phyloP scores from a whole-genome alignment of 2,329 filamentous ascomycete genomes.

The Colletotrichum gigasporum region DNA sequence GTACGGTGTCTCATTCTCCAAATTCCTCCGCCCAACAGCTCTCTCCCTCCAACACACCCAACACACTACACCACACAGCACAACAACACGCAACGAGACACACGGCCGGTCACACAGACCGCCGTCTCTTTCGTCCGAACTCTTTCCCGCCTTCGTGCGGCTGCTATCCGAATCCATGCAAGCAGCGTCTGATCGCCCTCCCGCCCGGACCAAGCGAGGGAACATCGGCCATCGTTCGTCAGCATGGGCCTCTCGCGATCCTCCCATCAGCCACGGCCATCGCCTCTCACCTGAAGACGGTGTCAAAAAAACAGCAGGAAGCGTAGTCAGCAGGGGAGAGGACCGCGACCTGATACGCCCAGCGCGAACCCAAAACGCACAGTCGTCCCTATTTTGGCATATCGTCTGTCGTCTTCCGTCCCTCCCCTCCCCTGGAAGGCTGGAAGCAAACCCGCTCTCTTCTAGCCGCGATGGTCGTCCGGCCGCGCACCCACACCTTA shows the following conservation, averaged over 20 bases:
- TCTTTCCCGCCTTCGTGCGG: neutral
- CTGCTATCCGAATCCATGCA: neutral
- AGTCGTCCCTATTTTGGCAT: neutral
- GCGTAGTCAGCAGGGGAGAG: neutral
- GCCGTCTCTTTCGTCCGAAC: constrained; percentile 4
- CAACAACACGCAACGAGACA: too few species aligned
- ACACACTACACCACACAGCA: neutral
- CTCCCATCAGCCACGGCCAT: neutral
- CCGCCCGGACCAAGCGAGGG: neutral
- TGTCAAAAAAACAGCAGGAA: neutral
- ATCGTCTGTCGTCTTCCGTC: too few species aligned
- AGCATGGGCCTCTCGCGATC: constrained; percentile 10
- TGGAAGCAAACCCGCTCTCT: neutral
- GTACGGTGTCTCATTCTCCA: neutral
- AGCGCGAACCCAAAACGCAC: constrained; percentile 4
- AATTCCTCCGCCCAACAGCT: neutral
- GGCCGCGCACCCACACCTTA: neutral
- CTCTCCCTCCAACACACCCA: neutral
- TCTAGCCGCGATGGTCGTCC: constrained; percentile 6
- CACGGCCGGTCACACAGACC: neutral
- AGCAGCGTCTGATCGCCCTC: constrained; percentile 9
- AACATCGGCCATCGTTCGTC: neutral
- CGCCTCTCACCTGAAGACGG: constrained; percentile 4
- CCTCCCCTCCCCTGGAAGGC: neutral
- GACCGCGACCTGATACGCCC: constrained; percentile 21